Evolutionary conservation across 768 basidiomycete genomes (phyloP), one percentile per base, ranked within the genome.

Genomic region (Tricholoma matsutake): DNA sequence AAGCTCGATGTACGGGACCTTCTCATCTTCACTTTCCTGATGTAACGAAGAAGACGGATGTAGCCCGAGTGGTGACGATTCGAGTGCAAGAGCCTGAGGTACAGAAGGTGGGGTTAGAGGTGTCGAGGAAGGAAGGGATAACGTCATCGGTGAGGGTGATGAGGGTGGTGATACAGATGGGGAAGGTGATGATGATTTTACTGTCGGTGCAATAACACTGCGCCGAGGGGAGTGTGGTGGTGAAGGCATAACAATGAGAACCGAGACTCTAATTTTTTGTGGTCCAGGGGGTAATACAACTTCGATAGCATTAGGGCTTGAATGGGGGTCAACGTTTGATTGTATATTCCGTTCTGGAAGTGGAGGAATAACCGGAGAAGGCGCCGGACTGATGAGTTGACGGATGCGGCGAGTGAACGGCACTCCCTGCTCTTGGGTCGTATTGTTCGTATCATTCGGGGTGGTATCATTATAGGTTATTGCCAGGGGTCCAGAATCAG

Each of bases 231-330:
- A 25, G 3, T 55, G 47, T 11, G 67, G 45, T 13, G 60, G 67
- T 35, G 67, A 66, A 2, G 73, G 75, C 75, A 76, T 76, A 3
- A 73, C 75, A 25, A 76, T 73, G 22, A 75, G 64, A 31, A 75
- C 72, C 0, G 75, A 73, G 2, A 75, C 71, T 29, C 68, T 67
- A 45, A 75, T 31, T 31, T 58, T 66, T 52, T 59, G 47, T n/a
- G 62, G 58, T 11, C 52, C 57, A 14, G 41, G 31, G 4, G 41
- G 28, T 9, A 57, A 32, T 41, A 18, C 60, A 20, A 43, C 55
- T n/a, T 55, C 58, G 32, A 45, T 61, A 25, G 56, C 56, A 37
- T 63, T 56, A 3, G 63, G 58, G 6, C 54, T 63, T 8, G 61
- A 28, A 49, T 52, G 49, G 10, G 16, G 8, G 49, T 56, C 25